Evolutionary conservation across 352 stramenopile genomes (phyloP).

Genomic region (Elongisporangium undulatum): DNA sequence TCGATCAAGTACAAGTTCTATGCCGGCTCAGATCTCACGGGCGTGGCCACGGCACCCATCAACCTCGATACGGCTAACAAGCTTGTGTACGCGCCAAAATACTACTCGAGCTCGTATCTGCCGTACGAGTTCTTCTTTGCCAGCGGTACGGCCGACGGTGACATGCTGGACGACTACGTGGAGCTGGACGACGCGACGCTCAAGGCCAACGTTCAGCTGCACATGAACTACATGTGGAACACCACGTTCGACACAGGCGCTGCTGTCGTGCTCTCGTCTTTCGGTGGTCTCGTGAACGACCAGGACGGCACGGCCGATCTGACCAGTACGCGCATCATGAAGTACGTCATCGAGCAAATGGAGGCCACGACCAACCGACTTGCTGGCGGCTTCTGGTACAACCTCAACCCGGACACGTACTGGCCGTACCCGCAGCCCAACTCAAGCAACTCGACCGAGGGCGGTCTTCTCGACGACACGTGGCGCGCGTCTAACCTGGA

Average conservation of each 20-base stretch:
- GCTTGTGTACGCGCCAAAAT: slow-evolving; percentile 80
- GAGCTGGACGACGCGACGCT: slow-evolving; percentile 53
- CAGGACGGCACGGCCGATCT: slow-evolving; percentile 49
- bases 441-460: slow-evolving; percentile 35
- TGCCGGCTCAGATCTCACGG: slow-evolving; percentile 60
- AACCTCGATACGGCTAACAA: slow-evolving; percentile 58
- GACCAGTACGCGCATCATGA: slow-evolving; percentile 70
- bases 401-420: slow-evolving; percentile 71
- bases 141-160: slow-evolving; percentile 31
- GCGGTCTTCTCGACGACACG: slow-evolving; percentile 66
- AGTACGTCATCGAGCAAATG: slow-evolving; percentile 65
- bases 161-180: slow-evolving; percentile 59
- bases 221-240: slow-evolving; percentile 85
- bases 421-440: slow-evolving; percentile 79
- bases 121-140: slow-evolving; percentile 72
- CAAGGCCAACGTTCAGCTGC: slow-evolving; percentile 54
- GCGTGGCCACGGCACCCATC: slow-evolving; percentile 43
- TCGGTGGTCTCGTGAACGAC: slow-evolving; percentile 65
- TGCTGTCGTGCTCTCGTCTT: slow-evolving; percentile 75
- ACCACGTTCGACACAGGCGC: slow-evolving; percentile 47
- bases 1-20: slow-evolving; percentile 67
- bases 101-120: slow-evolving; percentile 61
- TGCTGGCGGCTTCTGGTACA: slow-evolving; percentile 77
- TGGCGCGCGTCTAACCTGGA: slow-evolving; percentile 74
- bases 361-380: slow-evolving; percentile 39